These are phyloP conservation scores for Sphagnum fallax DNA, from an alignment of 228 moss, liverwort and hornwort species.

Conservation along the genomic window DNA sequence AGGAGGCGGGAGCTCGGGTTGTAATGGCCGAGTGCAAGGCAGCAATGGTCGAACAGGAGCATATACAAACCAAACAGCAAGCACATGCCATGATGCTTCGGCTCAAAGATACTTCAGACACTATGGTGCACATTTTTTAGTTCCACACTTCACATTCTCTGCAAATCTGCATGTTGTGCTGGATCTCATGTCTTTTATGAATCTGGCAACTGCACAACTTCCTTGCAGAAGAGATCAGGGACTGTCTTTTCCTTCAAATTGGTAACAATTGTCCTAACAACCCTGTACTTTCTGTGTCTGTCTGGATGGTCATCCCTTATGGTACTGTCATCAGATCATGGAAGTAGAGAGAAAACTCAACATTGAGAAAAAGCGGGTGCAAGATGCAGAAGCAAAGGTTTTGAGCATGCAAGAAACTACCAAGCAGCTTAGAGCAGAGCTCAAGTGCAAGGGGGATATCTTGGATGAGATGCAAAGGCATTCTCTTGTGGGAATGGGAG, in stretches of 20 bases:
- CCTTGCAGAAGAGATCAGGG: too few species aligned
- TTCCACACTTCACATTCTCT: too few species aligned
- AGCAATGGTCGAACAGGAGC: conserved; percentile 50
- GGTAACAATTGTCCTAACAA: neutral
- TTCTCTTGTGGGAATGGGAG: conserved; percentile 28
- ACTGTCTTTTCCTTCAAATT: neutral
- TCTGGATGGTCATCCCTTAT: neutral
- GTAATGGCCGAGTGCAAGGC: conserved; percentile 59
- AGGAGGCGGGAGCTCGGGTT: conserved; percentile 58
- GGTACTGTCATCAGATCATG: conserved; percentile 30
- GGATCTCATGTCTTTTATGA: neutral
- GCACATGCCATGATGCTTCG: conserved; percentile 78
- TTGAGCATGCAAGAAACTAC: conserved; percentile 51
- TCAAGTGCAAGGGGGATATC: conserved; percentile 64
- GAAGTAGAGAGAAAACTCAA: conserved; percentile 56
- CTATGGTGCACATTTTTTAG: conserved; percentile 36
- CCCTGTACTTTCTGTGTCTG: neutral
- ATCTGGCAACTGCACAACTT: neutral
- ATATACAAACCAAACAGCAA: conserved; percentile 56
- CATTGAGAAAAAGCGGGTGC: conserved; percentile 55
- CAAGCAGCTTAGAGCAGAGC: conserved; percentile 49
- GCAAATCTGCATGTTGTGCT: neutral
- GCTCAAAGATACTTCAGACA: conserved; percentile 58
- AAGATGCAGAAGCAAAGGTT: conserved; percentile 64
- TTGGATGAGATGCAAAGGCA: conserved; percentile 57